Base-by-base conservation (phyloP, 768 basidiomycete species). In the Tulasnella sp. region DNA sequence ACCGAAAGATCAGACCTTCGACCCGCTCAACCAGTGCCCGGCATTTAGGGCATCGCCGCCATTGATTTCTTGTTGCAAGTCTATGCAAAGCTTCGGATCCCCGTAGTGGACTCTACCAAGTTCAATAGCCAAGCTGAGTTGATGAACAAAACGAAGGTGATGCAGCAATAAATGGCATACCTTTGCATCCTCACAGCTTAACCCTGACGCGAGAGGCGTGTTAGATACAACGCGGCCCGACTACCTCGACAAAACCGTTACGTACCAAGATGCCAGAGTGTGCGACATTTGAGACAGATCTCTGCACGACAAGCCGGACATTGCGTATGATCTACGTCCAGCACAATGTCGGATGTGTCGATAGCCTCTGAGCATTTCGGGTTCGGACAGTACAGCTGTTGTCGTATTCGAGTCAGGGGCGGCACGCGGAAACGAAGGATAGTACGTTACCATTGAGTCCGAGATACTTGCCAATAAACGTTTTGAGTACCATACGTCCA, bases 1-100 rank as follows among this genome's bases (percentile, higher is more conserved):
- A 44, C 17, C 34, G n/a, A 64, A n/a, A 16, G 29, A 29, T 26
- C 39, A 6, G 14, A 42, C 40, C 67, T 47, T 32, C 32, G 39
- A 37, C 37, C 22, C 67, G 63, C 39, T 65, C 63, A 16, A 72
- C 59, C 22, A 65, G 40, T n/a, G 36, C 37, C 36, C 32, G 35
- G 35, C 71, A 72, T 63, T 65, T 67, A 9, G 71, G 71, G 34
- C 71, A 72, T 11, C 71, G 71, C 39, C 71, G 35, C 71, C 71
- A 72, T 40, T 65, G 71, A n/a, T 72, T 47, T 35, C 26, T 63
- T 14, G 63, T 64, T 5, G 71, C 71, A n/a, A 65, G 35, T 11
- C 44, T 14, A 8, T 41, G 37, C 36, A 72, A 22, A 36, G 42
- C 36, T 1, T 65, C 37, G 17, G 32, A 5, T 17, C 62, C 71